Base-by-base conservation (phyloP, 345 rosid species). In the Cardiospermum halicacabum region DNA sequence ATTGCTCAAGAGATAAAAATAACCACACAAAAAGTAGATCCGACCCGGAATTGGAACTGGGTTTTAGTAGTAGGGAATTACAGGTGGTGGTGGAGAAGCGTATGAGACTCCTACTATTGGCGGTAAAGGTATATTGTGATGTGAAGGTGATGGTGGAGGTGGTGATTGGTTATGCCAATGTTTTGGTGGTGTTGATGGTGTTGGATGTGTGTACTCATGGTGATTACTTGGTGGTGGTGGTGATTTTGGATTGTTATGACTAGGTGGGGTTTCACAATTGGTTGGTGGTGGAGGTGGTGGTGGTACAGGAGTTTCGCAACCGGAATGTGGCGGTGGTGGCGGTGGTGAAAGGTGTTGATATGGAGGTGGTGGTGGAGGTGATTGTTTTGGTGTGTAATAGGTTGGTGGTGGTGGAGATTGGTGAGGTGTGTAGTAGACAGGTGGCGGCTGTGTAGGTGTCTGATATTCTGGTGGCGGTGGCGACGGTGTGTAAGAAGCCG, bases 51-150 rank as follows among this genome's bases (percentile, higher is more conserved):
- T n/a, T n/a, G n/a, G n/a, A n/a, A 34, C 9, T 34, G 39, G 39
- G 39, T 2, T 34, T 34, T 72, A 86, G 71, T 81, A 78, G 77
- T 84, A 84, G 63, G 82, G 85, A 36, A 75, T 73, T 53, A 70
- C 65, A 6, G 89, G 80, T 15, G 92, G 84, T 15, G 81, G 86
- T 34, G 91, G 77, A 53, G 88, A 83, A 2, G 80, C 84, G 60
- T 83, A 83, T 50, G 85, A 76, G 51, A 85, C 83, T 51, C 86
- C 86, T 54, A 66, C 31, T 8, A 76, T 51, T 31, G 94, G 94
- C 58, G 90, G 88, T 22, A 78, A 83, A 42, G 83, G 81, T 4
- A 71, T 42, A 56, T 65, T 76, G 0, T 69, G 71, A 61, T 60
- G 63, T 15, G n/a, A 18, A 11, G 15, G 15, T 45, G 84, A 50